These are phyloP conservation scores for Colletotrichum acutatum DNA, from an alignment of 2,329 filamentous ascomycete genomes.

Conservation along the genomic window DNA sequence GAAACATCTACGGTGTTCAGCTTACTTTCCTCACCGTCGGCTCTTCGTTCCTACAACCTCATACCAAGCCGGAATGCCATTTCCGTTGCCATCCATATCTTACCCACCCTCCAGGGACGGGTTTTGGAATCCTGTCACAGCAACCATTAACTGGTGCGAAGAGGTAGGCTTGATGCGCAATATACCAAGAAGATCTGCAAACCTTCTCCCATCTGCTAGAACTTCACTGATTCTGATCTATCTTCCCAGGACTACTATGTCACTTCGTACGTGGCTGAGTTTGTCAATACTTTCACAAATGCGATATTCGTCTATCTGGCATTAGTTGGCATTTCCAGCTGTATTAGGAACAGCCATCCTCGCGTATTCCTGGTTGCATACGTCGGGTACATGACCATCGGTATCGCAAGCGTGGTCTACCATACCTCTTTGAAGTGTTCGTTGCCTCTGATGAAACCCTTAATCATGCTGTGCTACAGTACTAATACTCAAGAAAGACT, in stretches of 20 bases:
- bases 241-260: background rate
- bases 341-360: background rate
- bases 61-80: background rate
- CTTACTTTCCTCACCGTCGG: accelerated
- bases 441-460: background rate
- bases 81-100: background rate
- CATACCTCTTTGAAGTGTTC: slow-evolving; percentile 4
- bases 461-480: background rate
- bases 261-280: background rate
- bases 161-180: background rate
- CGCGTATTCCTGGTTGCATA: background rate
- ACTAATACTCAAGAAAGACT: background rate
- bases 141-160: background rate
- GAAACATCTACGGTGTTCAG: background rate
- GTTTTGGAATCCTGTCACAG: background rate
- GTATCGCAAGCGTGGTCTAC: slow-evolving; percentile 3
- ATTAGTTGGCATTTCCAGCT: background rate
- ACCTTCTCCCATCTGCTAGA: background rate
- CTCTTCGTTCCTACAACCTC: background rate
- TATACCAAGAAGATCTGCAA: background rate
- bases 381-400: slow-evolving; percentile 4
- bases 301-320: background rate
- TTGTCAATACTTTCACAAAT: background rate
- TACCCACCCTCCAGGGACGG: background rate
- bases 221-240: background rate